phyloP scores from a whole-genome alignment of 1,284 basidiomycete species.

The Anthracocystis setariae region DNA sequence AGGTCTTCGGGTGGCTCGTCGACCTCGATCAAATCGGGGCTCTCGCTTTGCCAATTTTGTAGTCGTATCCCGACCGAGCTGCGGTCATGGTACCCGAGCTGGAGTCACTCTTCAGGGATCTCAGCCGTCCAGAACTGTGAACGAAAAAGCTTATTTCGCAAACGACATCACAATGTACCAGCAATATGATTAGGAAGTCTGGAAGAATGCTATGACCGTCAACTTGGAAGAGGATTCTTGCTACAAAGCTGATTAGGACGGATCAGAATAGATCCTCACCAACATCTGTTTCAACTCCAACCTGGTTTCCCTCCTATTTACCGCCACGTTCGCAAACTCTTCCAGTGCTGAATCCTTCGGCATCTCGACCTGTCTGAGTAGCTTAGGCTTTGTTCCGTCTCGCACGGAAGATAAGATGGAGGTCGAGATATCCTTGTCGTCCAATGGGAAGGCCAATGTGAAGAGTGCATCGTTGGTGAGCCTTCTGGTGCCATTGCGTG shows the following conservation, averaged over 20 bases:
- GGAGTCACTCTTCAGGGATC: not conserved
- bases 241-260: conserved; percentile 14
- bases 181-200: not conserved
- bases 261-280: conserved; percentile 42
- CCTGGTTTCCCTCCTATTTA: conserved; percentile 27
- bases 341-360: conserved; percentile 38
- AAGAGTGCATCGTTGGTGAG: conserved; percentile 59
- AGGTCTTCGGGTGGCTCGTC: too few relatives aligned
- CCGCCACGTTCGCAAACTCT: conserved; percentile 40
- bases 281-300: conserved; percentile 51
- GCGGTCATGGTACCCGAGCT: not conserved
- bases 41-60: too few relatives aligned
- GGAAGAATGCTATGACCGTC: too few relatives aligned
- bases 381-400: conserved; percentile 6
- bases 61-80: not conserved
- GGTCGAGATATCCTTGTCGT: conserved; percentile 16
- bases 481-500: conserved; percentile 40
- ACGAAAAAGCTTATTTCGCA: not conserved
- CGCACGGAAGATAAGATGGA: conserved; percentile 3
- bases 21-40: too few relatives aligned
- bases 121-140: too few relatives aligned
- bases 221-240: too few relatives aligned
- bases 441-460: conserved; percentile 48
- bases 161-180: not conserved
- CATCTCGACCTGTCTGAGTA: conserved; percentile 43